Evolutionary conservation across 306 rosid species (phyloP), one percentile per base, ranked within the genome.

Genomic region (Cajanus cajan): DNA sequence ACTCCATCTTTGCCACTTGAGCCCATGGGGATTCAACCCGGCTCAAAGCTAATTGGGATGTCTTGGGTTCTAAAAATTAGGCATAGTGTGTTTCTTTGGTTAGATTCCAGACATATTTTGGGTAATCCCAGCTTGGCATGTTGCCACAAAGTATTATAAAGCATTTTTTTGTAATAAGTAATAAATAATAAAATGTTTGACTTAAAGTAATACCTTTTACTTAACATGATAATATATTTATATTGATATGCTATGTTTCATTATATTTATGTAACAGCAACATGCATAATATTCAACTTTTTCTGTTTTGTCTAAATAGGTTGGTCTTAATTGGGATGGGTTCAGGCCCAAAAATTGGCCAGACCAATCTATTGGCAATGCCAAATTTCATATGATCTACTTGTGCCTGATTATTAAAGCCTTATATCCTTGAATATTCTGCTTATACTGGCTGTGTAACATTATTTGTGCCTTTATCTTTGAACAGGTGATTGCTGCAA

Each of bases 401-500:
- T 57, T 66, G 54, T 58, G 74, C 51, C 39, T 67, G 43, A 4
- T 76, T 47, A 63, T 76, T 31, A 59, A 76, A 31, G n/a, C 34
- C 31, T 34, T 72, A 25, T 34, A 34, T 78, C 65, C 41, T 50
- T 37, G 12, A 67, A 67, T 37, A n/a, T 61, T 28, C 72, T 31
- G 78, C 31, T 19, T 57, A 61, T 9, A 36, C 52, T 28, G 31
- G 18, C 28, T 67, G 24, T 59, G 31, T 47, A 22, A 61, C 77
- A 64, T 51, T 13, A 16, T n/a, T 50, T 73, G 57, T 76, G 66
- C 57, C 19, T 85, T 80, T 81, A 41, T 71, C 80, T 44, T 85
- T 40, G 62, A 37, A 73, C 91, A 95, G 99, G 99, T 93, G 68
- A 68, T 86, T 80, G 99, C 99, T 79, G 97, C 97, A 70, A 90